Percentiles rank a stretch among this genome's conserved stretches.
Conservation (phyloP, 208 protist genomes). For the Leishmania braziliensis region DNA sequence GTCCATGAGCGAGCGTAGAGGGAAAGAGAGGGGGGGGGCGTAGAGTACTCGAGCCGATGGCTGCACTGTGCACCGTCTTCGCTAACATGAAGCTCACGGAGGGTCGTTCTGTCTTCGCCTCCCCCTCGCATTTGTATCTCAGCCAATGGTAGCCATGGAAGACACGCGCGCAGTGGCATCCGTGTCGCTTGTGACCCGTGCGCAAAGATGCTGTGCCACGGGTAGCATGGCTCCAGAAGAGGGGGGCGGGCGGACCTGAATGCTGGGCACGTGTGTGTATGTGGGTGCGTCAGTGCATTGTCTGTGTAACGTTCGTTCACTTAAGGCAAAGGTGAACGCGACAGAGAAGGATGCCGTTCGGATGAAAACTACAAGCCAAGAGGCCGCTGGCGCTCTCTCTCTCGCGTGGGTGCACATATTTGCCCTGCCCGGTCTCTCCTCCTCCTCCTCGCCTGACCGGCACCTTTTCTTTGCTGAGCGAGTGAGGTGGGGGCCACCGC, state of each 20-base stretch:
- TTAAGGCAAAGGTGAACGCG: background rate
- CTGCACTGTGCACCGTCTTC: background rate
- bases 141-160: background rate
- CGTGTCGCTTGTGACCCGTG: background rate
- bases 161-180: background rate
- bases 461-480: background rate
- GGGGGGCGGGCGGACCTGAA: background rate
- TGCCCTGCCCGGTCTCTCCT: background rate
- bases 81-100: background rate
- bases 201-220: background rate
- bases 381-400: background rate
- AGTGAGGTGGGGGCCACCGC: too few species aligned
- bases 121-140: too few species aligned
- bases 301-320: background rate
- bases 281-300: background rate
- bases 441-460: background rate
- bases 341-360: background rate
- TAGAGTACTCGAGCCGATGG: background rate
- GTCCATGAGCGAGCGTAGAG: background rate
- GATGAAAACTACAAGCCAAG: background rate
- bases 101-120: background rate
- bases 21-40: background rate
- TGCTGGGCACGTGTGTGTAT: background rate
- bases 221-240: background rate
- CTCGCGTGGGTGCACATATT: background rate